Evolutionary conservation across 371 early-diverging fungal species (phyloP).

Genomic region (Actinomucor elegans): DNA sequence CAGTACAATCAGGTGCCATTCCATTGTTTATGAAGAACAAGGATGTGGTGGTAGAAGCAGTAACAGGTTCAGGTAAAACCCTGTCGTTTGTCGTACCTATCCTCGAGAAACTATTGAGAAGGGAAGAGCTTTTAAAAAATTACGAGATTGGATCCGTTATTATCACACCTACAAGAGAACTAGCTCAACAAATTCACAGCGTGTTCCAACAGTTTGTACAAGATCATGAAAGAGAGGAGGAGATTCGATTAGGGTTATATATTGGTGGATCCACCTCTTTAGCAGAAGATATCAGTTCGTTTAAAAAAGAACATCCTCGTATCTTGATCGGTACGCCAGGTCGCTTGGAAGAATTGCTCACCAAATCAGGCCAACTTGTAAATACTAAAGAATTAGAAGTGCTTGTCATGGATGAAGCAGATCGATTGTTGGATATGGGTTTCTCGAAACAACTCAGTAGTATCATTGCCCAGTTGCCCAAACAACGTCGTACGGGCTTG

Average conservation of each 20-base stretch:
- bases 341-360: slow-evolving; percentile 86
- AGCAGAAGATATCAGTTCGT: slow-evolving; percentile 62
- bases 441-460: slow-evolving; percentile 79
- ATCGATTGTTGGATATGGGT: slow-evolving; percentile 93
- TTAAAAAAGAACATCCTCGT: slow-evolving; percentile 66
- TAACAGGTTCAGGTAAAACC: slow-evolving; percentile 99
- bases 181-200: slow-evolving; percentile 89
- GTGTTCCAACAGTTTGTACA: slow-evolving; percentile 67
- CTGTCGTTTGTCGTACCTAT: slow-evolving; percentile 97
- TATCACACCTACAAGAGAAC: slow-evolving; percentile 95
- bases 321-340: slow-evolving; percentile 98
- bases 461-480: slow-evolving; percentile 84
- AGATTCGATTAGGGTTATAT: slow-evolving; percentile 56
- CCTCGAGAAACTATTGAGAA: slow-evolving; percentile 77
- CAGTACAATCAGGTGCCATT: slow-evolving; percentile 74
- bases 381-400: slow-evolving; percentile 86
- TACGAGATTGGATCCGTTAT: slow-evolving; percentile 89
- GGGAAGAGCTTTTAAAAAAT: slow-evolving; percentile 59
- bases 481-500: slow-evolving; percentile 94
- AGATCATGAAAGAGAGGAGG: slow-evolving; percentile 41
- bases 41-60: slow-evolving; percentile 99
- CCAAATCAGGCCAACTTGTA: slow-evolving; percentile 51
- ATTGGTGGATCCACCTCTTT: slow-evolving; percentile 73
- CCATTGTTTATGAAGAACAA: slow-evolving; percentile 88
- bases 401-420: slow-evolving; percentile 93